Conservation (phyloP, 805 yeast genomes). For the Saccharomycopsis javanensis region DNA sequence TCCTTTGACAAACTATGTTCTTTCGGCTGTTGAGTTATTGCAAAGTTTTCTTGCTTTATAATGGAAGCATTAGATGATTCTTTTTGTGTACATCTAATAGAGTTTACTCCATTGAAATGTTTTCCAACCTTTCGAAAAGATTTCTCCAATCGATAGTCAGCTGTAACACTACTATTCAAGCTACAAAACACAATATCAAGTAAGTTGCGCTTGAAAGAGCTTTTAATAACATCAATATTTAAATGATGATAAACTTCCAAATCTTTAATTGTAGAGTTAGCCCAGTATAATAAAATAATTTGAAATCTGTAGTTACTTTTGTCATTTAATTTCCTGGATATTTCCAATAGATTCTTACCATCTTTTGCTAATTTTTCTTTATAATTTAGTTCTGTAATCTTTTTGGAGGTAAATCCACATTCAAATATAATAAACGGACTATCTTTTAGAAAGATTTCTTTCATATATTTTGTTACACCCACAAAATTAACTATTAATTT, state of each 20-base stretch:
- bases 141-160: neutral
- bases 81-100: neutral
- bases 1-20: neutral
- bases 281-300: constrained; percentile 37
- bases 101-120: constrained; percentile 10
- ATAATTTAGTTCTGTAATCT: constrained; percentile 9
- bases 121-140: constrained; percentile 7
- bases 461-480: constrained; percentile 23
- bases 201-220: constrained; percentile 1
- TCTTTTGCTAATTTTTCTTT: constrained; percentile 32
- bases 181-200: constrained; percentile 12
- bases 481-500: constrained; percentile 29
- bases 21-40: no score
- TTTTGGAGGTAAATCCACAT: constrained; percentile 34
- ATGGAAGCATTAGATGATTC: neutral
- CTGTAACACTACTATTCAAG: neutral
- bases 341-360: constrained; percentile 27
- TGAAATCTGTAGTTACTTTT: constrained; percentile 32
- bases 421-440: constrained; percentile 41
- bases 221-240: constrained; percentile 9
- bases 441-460: constrained; percentile 30
- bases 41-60: neutral
- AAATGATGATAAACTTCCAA: constrained; percentile 9
- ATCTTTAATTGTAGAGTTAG: constrained; percentile 15
- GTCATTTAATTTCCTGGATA: constrained; percentile 28